Evolutionary conservation across 768 basidiomycete genomes (phyloP).

Genomic region (Clitopilus passeckerianus): DNA sequence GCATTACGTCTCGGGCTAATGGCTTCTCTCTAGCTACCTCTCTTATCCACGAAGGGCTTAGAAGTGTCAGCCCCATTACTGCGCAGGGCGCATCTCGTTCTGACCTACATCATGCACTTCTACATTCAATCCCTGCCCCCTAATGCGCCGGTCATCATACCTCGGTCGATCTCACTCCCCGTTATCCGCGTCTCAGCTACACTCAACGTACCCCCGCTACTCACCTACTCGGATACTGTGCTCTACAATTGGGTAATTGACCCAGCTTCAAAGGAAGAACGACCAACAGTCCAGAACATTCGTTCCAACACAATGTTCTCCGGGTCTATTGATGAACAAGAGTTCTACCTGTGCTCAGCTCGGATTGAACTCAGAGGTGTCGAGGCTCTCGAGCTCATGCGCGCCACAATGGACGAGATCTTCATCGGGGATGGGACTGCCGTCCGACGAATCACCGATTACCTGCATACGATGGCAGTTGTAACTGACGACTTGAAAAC

Average conservation of each 20-base stretch:
- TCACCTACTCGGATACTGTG: slow-evolving; percentile 90
- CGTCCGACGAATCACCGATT: slow-evolving; percentile 55
- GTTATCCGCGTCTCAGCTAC: slow-evolving; percentile 63
- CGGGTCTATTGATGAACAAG: slow-evolving; percentile 70
- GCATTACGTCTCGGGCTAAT: background rate
- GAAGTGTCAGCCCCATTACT: slow-evolving; percentile 48
- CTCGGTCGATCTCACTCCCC: slow-evolving; percentile 67
- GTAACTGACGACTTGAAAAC: slow-evolving; percentile 61
- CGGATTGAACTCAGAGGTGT: slow-evolving; percentile 86
- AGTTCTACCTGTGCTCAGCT: slow-evolving; percentile 85
- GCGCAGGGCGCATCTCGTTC: slow-evolving; percentile 68
- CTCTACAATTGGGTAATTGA: slow-evolving; percentile 74
- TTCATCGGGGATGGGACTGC: slow-evolving; percentile 73
- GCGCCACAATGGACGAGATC: slow-evolving; percentile 79
- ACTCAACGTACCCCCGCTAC: slow-evolving; percentile 79
- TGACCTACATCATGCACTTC: slow-evolving; percentile 71
- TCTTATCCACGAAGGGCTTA: slow-evolving; percentile 43
- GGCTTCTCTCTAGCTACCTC: slow-evolving; percentile 37
- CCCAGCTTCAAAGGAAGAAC: slow-evolving; percentile 26
- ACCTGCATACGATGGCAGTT: slow-evolving; percentile 55
- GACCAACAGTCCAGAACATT: slow-evolving; percentile 56
- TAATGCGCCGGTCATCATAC: slow-evolving; percentile 54
- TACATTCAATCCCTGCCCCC: slow-evolving; percentile 66
- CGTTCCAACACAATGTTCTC: slow-evolving; percentile 71
- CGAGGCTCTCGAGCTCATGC: slow-evolving; percentile 82